Percentiles rank a stretch among this genome's conserved stretches.
These are phyloP conservation scores for Royoungia palumana DNA, from an alignment of 768 basidiomycete species.

Conservation along the genomic window DNA sequence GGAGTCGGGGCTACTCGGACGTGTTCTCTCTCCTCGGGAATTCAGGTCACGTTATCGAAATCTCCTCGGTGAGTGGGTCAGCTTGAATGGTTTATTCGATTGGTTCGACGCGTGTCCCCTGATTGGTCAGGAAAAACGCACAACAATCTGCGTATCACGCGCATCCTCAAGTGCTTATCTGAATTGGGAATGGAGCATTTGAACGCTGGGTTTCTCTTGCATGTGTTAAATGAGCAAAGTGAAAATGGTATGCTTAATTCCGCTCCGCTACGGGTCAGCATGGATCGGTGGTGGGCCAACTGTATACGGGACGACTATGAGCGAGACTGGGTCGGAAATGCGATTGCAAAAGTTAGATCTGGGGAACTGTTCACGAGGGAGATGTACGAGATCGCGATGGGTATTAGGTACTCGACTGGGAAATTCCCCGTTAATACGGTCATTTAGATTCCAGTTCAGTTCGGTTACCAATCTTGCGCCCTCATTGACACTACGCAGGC, in stretches of 20 bases:
- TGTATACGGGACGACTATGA: constrained; percentile 63
- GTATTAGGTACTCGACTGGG: constrained; percentile 30
- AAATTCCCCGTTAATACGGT: constrained; percentile 9
- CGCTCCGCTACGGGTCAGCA: constrained; percentile 50
- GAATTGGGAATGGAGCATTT: constrained; percentile 64
- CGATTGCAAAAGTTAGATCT: constrained; percentile 49
- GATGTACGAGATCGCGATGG: constrained; percentile 51
- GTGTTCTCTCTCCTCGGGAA: constrained; percentile 46
- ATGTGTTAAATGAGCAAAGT: constrained; percentile 68
- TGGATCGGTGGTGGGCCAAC: constrained; percentile 79
- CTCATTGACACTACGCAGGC: no score
- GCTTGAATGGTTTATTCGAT: neutral
- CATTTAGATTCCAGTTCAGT: neutral
- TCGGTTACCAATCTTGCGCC: neutral
- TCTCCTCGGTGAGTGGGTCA: constrained; percentile 53
- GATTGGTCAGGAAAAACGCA: constrained; percentile 55
- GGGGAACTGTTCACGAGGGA: constrained; percentile 52
- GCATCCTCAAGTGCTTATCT: constrained; percentile 72
- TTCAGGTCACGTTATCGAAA: constrained; percentile 58
- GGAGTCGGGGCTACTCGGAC: constrained; percentile 58
- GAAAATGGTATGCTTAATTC: constrained; percentile 51
- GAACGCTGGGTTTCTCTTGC: constrained; percentile 64
- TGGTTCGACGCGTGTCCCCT: neutral
- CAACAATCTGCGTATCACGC: constrained; percentile 73
- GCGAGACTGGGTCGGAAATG: constrained; percentile 49